Base-by-base conservation (phyloP, 2,329 filamentous ascomycete genomes). In the Botrytis tulipae region DNA sequence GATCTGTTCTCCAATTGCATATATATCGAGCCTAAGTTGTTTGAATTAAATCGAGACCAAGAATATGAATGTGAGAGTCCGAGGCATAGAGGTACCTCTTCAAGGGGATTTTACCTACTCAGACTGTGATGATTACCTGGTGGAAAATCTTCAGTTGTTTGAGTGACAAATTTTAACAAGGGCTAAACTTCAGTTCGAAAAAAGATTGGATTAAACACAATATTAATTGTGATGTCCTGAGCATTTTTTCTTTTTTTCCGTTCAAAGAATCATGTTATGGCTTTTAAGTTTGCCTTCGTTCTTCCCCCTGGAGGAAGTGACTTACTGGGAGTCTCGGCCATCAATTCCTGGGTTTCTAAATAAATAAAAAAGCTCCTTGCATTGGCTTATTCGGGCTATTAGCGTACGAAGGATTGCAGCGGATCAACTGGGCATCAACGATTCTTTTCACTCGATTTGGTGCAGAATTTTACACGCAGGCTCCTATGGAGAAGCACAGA, bases 71-170 rank as follows among this genome's bases (percentile, higher is more conserved):
- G 16, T 48, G 16, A n/a, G 25, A 4, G 18, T 40, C 8, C 3
- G 0, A 22, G 32, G 32, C 10, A 22, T 25, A 10, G 18, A 68
- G 4, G 6, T 14, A 22, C n/a, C 32, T 44, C 25, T 44, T 44
- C 8, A 18, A 29, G 40, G 18, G 40, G 6, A 25, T 32, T 32
- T 7, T 42, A 20, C 10, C 32, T 10, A 22, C 7, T 37, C 37
- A 6, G 8, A 32, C 32, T 9, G 25, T 9, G 14, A 22, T n/a
- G 4, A 9, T 57, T 5, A 1, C 3, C 25, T 1, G 1, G 3
- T 68, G 8, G 4, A 40, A 51, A 22, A 4, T 4, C 10, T 29
- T 48, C 18, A 35, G 35, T 35, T 35, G 35, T 7, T 7, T 35
- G 35, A 35, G 35, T 35, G 35, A 7, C 5, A 35, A 35, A 35